A percentile compares a stretch with the other conserved stretches of the same genome.
Evolutionary conservation across 768 basidiomycete genomes (phyloP).

Genomic region (Galerina marginata): DNA sequence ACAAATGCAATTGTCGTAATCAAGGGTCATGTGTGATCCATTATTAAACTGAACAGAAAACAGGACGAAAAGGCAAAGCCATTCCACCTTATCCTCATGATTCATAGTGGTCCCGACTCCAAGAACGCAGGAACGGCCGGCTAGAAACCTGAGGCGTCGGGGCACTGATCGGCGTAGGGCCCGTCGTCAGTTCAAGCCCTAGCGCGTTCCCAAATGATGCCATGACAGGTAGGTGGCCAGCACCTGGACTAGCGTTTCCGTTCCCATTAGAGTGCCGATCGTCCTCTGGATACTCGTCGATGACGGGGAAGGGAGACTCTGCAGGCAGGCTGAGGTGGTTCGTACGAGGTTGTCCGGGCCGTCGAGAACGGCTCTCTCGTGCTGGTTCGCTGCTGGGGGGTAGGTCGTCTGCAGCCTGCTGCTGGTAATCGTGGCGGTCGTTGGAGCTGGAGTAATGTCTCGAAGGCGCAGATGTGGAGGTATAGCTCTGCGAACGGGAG

Average conservation of each 20-base stretch:
- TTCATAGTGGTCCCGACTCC: slow-evolving; percentile 30
- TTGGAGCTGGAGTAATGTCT: not conserved
- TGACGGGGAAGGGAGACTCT: slow-evolving; percentile 13
- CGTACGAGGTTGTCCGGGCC: not conserved
- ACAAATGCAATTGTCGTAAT: too few relatives aligned
- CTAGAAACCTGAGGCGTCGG: slow-evolving; percentile 38
- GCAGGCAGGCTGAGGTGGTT: slow-evolving; percentile 8
- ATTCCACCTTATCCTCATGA: not conserved
- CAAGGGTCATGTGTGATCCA: too few relatives aligned
- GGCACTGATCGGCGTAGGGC: slow-evolving; percentile 32
- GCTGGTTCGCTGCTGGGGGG: not conserved
- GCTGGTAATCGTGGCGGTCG: not conserved
- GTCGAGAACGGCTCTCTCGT: not conserved
- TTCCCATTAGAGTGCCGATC: not conserved
- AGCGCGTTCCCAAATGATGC: slow-evolving; percentile 33
- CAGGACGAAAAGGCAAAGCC: not conserved
- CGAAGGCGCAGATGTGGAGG: not conserved
- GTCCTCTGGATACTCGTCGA: slow-evolving; percentile 6
- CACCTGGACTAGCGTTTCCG: not conserved
- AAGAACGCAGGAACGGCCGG: slow-evolving; percentile 35
- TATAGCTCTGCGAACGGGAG: not conserved
- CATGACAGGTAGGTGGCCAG: slow-evolving; percentile 7
- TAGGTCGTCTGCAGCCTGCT: not conserved
- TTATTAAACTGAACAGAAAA: too few relatives aligned
- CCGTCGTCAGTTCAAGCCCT: slow-evolving; percentile 31